These are phyloP conservation scores for Xylariaceae sp. DNA, from an alignment of 2,329 filamentous ascomycete species.

Conservation along the genomic window DNA sequence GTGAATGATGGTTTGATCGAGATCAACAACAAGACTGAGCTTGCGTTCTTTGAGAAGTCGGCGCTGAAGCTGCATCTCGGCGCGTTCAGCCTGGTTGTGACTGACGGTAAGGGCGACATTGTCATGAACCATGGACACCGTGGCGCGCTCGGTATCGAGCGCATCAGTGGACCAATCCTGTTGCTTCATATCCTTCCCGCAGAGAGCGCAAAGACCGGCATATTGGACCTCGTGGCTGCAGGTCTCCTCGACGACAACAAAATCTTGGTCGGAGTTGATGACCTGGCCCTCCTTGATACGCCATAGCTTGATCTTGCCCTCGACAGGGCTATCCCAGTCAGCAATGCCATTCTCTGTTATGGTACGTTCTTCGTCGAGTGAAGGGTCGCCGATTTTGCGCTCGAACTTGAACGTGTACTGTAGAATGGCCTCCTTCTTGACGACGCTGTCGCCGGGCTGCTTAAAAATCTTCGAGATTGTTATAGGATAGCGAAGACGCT, in stretches of 20 bases:
- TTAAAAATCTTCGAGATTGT: constrained; percentile 83
- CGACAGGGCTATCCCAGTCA: constrained; percentile 76
- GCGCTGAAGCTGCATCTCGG: constrained; percentile 81
- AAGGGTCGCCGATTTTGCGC: constrained; percentile 66
- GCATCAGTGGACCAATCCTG: constrained; percentile 76
- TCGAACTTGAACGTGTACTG: constrained; percentile 81
- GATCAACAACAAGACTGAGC: constrained; percentile 88
- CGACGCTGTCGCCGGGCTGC: constrained; percentile 66
- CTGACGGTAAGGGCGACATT: constrained; percentile 84
- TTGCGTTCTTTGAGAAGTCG: constrained; percentile 76
- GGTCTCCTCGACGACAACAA: constrained; percentile 78
- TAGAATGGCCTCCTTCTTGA: constrained; percentile 72
- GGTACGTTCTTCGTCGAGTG: constrained; percentile 55
- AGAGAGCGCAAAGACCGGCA: constrained; percentile 82
- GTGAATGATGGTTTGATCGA: constrained; percentile 98
- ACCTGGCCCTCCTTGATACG: constrained; percentile 63
- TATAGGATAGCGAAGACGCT: constrained; percentile 82
- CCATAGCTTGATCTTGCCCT: constrained; percentile 75
- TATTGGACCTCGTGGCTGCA: constrained; percentile 91
- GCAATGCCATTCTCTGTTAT: constrained; percentile 65
- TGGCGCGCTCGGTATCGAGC: constrained; percentile 76
- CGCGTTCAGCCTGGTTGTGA: constrained; percentile 68
- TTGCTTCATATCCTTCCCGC: constrained; percentile 94
- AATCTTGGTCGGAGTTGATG: constrained; percentile 53
- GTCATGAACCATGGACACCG: constrained; percentile 92